These are phyloP conservation scores for Pseudocercospora cruenta DNA, from an alignment of 2,329 filamentous ascomycete genomes.

Conservation along the genomic window DNA sequence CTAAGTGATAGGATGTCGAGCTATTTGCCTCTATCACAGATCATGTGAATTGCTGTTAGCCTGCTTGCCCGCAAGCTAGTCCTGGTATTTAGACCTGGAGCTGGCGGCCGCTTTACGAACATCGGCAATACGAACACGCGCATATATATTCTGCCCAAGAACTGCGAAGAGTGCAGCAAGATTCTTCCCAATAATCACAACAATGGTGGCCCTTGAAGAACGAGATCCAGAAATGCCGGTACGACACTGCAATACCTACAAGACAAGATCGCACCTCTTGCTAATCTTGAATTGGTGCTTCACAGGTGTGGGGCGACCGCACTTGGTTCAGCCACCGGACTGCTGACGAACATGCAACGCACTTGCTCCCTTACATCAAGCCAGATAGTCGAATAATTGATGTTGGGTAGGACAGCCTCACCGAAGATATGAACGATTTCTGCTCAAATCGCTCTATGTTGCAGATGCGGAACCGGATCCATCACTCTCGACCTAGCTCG, in stretches of 20 bases:
- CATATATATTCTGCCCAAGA: neutral
- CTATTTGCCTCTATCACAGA: neutral
- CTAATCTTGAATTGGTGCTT: neutral
- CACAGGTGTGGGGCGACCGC: neutral
- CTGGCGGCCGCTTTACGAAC: neutral
- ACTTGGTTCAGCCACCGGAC: constrained; percentile 48
- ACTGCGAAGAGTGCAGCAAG: neutral
- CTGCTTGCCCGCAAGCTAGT: neutral
- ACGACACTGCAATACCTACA: neutral
- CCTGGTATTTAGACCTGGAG: neutral
- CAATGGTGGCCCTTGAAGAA: constrained; percentile 1
- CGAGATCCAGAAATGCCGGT: constrained; percentile 1
- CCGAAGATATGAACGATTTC: neutral
- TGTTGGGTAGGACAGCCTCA: constrained; percentile 37
- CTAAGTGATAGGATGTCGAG: neutral
- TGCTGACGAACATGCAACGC: constrained; percentile 15
- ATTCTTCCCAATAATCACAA: neutral
- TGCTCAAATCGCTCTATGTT: neutral
- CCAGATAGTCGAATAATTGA: constrained; percentile 45
- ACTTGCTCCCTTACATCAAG: constrained; percentile 24
- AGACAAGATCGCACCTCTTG: neutral
- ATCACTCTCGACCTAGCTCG: constrained; percentile 47
- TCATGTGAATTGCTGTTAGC: neutral
- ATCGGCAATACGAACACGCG: neutral
- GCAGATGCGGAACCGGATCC: constrained; percentile 46